phyloP scores from a whole-genome alignment of 2,329 filamentous ascomycete species.

The Cladophialophora immunda region DNA sequence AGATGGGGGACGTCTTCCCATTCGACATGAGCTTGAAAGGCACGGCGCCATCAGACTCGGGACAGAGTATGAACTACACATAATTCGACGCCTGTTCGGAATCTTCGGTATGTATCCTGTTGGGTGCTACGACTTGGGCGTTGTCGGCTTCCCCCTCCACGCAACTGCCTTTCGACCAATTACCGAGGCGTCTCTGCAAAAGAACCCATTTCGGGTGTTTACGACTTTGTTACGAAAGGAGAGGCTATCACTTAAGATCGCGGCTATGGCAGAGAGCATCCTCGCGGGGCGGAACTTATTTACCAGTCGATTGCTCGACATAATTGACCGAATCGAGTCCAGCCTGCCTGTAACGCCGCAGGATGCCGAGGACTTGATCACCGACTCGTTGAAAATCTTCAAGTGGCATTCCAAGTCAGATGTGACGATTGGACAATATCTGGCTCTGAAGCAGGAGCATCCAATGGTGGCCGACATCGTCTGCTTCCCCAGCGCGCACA shows the following conservation, averaged over 20 bases:
- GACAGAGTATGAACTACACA: conserved; percentile 54
- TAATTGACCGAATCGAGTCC: conserved; percentile 50
- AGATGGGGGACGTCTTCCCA: background rate
- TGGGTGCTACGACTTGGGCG: conserved; percentile 62
- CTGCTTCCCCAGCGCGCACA: conserved; percentile 55
- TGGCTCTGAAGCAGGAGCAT: conserved; percentile 53
- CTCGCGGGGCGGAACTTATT: conserved; percentile 55
- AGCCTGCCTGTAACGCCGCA: background rate
- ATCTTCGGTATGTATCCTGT: conserved; percentile 60
- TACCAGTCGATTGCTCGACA: conserved; percentile 47
- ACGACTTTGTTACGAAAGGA: conserved; percentile 55
- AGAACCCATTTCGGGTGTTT: conserved; percentile 56
- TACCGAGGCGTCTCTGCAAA: conserved; percentile 45
- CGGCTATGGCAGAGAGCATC: conserved; percentile 46
- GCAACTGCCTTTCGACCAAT: conserved; percentile 62
- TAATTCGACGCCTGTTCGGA: conserved; percentile 55
- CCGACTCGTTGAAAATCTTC: conserved; percentile 57
- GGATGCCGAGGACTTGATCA: conserved; percentile 47
- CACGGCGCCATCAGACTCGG: conserved; percentile 63
- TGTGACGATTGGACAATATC: conserved; percentile 47
- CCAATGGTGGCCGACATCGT: conserved; percentile 61
- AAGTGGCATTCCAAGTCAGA: conserved; percentile 54
- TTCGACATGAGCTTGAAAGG: conserved; percentile 46
- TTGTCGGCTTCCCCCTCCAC: conserved; percentile 60
- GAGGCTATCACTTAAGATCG: conserved; percentile 48